These are phyloP conservation scores for Cubamyces sp. DNA, from an alignment of 768 basidiomycete genomes.

Conservation along the genomic window DNA sequence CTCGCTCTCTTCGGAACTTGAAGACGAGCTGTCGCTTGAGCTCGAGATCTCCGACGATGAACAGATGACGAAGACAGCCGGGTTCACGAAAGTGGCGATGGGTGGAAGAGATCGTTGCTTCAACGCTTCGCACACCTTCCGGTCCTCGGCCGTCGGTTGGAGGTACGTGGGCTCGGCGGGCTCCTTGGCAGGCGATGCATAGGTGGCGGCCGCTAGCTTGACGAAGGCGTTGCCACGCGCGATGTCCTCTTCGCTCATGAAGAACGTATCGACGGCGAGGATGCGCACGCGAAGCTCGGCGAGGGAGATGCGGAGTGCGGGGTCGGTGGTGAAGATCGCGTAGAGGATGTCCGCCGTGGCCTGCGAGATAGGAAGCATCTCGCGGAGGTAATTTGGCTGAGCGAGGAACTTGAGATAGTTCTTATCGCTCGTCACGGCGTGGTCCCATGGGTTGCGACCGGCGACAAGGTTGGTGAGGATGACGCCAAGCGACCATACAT, in stretches of 20 bases:
- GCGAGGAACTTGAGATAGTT: slow-evolving; percentile 50
- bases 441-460: slow-evolving; percentile 56
- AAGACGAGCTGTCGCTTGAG: not conserved
- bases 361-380: slow-evolving; percentile 54
- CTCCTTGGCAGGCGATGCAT: slow-evolving; percentile 1
- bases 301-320: slow-evolving; percentile 63
- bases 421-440: slow-evolving; percentile 51
- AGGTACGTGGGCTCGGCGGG: not conserved
- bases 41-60: slow-evolving; percentile 6
- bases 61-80: slow-evolving; percentile 13
- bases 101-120: not conserved
- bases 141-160: not conserved
- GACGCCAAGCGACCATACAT: slow-evolving; percentile 46
- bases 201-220: slow-evolving; percentile 31
- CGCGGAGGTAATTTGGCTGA: slow-evolving; percentile 49
- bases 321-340: slow-evolving; percentile 68
- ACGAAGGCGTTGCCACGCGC: slow-evolving; percentile 34
- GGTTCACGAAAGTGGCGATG: not conserved
- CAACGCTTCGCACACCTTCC: not conserved
- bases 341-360: slow-evolving; percentile 50
- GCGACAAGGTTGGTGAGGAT: slow-evolving; percentile 60
- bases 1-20: slow-evolving; percentile 16
- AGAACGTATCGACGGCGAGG: slow-evolving; percentile 61
- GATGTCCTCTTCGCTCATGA: slow-evolving; percentile 55
- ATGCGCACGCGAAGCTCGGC: slow-evolving; percentile 61